These are phyloP conservation scores for Poronia punctata DNA, from an alignment of 495 filamentous ascomycete genomes.

Conservation along the genomic window DNA sequence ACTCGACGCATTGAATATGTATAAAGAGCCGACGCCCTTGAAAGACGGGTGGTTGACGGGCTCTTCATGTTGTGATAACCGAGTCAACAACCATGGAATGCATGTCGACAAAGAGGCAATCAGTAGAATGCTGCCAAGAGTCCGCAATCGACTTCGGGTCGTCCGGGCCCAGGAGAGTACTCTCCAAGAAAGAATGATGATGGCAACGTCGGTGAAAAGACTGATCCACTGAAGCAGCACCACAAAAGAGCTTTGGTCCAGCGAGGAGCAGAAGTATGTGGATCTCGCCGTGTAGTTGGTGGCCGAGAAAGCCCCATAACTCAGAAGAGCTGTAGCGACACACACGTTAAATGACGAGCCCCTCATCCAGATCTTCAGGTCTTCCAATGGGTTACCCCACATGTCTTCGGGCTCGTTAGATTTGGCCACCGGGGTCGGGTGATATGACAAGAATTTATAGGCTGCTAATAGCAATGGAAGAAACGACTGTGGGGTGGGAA, in stretches of 20 bases:
- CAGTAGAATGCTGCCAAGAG: slow-evolving; percentile 30
- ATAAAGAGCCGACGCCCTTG: slow-evolving; percentile 25
- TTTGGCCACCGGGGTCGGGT: slow-evolving; percentile 15
- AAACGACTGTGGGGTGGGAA: slow-evolving; percentile 25
- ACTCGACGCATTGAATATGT: slow-evolving; percentile 33
- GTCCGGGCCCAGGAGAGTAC: slow-evolving; percentile 41
- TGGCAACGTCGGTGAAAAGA: slow-evolving; percentile 33
- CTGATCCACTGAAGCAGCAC: slow-evolving; percentile 31
- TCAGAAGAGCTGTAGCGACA: slow-evolving; percentile 23
- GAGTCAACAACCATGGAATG: slow-evolving; percentile 13
- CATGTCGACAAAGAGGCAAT: slow-evolving; percentile 20
- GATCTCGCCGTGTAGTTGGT: slow-evolving; percentile 21
- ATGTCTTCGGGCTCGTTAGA: slow-evolving; percentile 30
- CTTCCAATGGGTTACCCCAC: slow-evolving; percentile 30
- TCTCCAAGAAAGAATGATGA: slow-evolving; percentile 36
- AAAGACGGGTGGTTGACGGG: slow-evolving; percentile 17
- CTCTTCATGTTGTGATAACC: slow-evolving; percentile 16
- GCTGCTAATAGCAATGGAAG: slow-evolving; percentile 29
- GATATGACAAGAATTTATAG: slow-evolving; percentile 33
- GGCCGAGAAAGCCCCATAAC: slow-evolving; percentile 23
- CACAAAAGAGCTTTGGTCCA: slow-evolving; percentile 20
- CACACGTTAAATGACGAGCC: slow-evolving; percentile 23
- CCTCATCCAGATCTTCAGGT: slow-evolving; percentile 28
- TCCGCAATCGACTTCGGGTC: slow-evolving; percentile 33
- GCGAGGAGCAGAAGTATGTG: slow-evolving; percentile 38